Conservation (phyloP, 225 moss, liverwort and hornwort species). For the Pseudisothecium myosuroides region DNA sequence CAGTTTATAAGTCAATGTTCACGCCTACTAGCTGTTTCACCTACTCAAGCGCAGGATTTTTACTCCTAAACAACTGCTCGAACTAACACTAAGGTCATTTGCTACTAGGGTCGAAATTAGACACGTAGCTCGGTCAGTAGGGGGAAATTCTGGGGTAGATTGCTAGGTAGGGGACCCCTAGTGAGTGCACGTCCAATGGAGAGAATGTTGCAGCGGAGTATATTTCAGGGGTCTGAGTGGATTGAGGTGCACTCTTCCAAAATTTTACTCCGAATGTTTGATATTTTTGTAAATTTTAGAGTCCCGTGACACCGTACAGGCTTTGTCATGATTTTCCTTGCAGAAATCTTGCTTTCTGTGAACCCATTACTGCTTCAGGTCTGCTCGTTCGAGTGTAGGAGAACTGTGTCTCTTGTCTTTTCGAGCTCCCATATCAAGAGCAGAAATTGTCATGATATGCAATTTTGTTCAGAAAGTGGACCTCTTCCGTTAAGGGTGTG, state of each 20-base stretch:
- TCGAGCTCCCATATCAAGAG: neutral
- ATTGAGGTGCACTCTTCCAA: neutral
- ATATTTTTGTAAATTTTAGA: neutral
- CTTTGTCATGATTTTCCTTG: neutral
- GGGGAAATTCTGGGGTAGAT: neutral
- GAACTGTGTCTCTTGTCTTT: neutral
- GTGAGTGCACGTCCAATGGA: neutral
- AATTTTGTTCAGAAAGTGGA: neutral
- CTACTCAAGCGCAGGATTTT: neutral
- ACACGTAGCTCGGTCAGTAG: neutral
- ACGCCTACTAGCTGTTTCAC: neutral
- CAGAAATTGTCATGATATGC: neutral
- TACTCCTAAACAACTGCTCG: no score
- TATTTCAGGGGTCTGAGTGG: neutral
- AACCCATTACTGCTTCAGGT: neutral
- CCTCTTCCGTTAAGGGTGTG: neutral
- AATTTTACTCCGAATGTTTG: neutral
- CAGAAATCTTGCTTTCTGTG: neutral
- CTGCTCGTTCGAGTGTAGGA: neutral
- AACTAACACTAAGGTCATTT: neutral
- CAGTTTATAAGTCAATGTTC: neutral
- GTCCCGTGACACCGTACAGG: neutral
- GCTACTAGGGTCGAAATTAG: neutral
- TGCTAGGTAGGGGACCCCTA: no score
- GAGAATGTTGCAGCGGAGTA: neutral